Evolutionary conservation across 371 early-diverging fungal genomes (phyloP), one percentile per base, ranked within the genome.

Genomic region (Amoeboaphelidium occidentale): DNA sequence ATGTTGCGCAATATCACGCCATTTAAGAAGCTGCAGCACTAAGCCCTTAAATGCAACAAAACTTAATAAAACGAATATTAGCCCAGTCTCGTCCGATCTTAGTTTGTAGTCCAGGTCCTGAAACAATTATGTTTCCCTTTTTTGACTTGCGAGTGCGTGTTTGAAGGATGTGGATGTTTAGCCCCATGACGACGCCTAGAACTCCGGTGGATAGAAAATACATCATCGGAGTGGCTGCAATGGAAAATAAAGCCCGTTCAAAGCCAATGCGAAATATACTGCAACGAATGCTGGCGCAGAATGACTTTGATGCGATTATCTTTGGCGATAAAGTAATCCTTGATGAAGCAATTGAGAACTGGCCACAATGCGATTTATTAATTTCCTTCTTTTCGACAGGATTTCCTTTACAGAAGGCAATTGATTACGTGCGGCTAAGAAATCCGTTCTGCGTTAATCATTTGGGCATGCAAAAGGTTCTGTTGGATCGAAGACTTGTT

Each of bases 311-410:
- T 49, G 78, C 79, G 13, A 72, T 89, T 28, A 78, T 88, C 43
- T 92, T 96, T 67, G 93, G 92, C 2, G 96, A 96, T 61, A 87
- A 91, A 61, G 84, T 86, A 2, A 84, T 96, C 55, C 64, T 92
- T 1, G 88, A 92, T 62, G 96, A 96, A 75, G 77, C 80, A 73
- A 72, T 83, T 25, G 79, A 81, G 27, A 70, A 74, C 50, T 94
- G 98, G 98, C 98, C 98, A 3, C 65, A 68, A 1, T 91, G 94
- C 63, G 93, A 98, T 63, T 86, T 94, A 56, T 69, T 98, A 56
- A 79, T 98, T 26, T 81, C 91, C 13, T 98, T 98, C 66, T 96
- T 89, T 63, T 88, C 89, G 3, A 74, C 63, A 25, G 94, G 89
- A 25, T 94, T 98, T 54, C 97, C 97, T 1, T 66, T 98, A 25